Conservation (phyloP, 2,329 filamentous ascomycete species). For the Diplocarpon rosae region DNA sequence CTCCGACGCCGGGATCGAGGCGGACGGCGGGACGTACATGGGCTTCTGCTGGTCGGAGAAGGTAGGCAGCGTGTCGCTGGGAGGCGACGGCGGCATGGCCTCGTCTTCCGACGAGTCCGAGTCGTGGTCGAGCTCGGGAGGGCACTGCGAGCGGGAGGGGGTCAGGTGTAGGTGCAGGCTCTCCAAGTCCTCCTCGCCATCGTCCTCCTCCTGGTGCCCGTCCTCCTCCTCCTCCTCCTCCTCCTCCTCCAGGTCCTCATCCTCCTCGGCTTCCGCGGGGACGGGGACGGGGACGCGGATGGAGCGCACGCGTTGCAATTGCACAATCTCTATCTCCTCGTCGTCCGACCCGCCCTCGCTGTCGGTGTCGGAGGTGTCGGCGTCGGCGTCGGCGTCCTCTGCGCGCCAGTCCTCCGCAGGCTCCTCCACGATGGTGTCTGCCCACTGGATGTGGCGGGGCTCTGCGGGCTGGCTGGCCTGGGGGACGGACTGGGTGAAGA, state of each 20-base stretch:
- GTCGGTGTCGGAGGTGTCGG: constrained; percentile 39
- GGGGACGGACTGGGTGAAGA: constrained; percentile 85
- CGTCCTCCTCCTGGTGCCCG: constrained; percentile 36
- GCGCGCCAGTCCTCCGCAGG: constrained; percentile 59
- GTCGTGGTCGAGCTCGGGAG: constrained; percentile 61
- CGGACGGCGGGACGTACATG: constrained; percentile 30
- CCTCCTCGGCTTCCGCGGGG: too few species aligned
- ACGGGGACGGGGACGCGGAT: too few species aligned
- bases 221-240: constrained; percentile 16
- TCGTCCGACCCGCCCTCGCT: constrained; percentile 40
- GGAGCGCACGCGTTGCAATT: too few species aligned
- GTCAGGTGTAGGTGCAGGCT: constrained; percentile 59
- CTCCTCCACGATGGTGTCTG: constrained; percentile 65
- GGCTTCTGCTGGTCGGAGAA: constrained; percentile 46
- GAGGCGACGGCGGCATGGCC: constrained; percentile 47
- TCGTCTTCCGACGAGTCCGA: constrained; percentile 62
- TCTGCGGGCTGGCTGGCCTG: constrained; percentile 51
- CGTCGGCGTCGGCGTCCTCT: constrained; percentile 45
- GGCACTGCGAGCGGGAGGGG: constrained; percentile 49
- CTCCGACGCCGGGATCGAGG: constrained; percentile 26
- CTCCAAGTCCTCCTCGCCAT: constrained; percentile 52
- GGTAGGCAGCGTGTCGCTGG: constrained; percentile 37
- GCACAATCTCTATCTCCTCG: constrained; percentile 43
- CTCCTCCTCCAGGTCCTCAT: neutral
- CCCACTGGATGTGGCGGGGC: constrained; percentile 73